Conservation (phyloP, 257 asterid species). For the Dorcoceras hygrometricum region DNA sequence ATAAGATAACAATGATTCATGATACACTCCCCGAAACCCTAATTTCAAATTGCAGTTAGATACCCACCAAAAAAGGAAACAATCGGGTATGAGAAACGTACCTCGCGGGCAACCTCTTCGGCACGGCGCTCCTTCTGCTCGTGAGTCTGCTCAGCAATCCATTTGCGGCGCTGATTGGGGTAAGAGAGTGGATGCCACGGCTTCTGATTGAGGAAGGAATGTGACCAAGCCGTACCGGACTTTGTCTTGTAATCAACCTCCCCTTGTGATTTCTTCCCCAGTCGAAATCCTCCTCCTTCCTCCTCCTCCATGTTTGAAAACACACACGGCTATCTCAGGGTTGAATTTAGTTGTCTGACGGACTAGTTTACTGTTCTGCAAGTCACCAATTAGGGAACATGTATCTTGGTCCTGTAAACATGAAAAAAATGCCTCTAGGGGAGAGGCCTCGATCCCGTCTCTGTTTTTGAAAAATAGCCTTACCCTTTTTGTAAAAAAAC, state of each 20-base stretch:
- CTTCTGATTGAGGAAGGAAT: conserved; percentile 86
- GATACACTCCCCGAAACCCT: background rate
- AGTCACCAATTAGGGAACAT: too few species aligned
- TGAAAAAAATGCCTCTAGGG: too few species aligned
- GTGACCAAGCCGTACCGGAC: conserved; percentile 99
- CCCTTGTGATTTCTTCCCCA: conserved; percentile 67
- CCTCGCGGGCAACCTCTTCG: conserved; percentile 92
- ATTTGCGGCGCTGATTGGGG: conserved; percentile 98
- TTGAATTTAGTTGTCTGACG: too few species aligned
- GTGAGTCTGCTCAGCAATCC: conserved; percentile 98
- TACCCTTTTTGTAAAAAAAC: too few species aligned
- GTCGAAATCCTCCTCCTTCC: conserved; percentile 50
- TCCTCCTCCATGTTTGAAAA: conserved; percentile 56
- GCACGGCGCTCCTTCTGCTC: conserved; percentile 71
- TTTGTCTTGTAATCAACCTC: conserved; percentile 90
- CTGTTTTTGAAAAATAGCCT: too few species aligned
- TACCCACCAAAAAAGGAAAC: background rate
- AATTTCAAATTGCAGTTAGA: background rate
- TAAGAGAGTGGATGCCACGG: conserved; percentile 99
- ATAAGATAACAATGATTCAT: too few species aligned
- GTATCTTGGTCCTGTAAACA: too few species aligned
- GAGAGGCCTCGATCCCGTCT: too few species aligned
- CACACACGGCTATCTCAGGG: too few species aligned
- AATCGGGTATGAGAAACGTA: conserved; percentile 6
- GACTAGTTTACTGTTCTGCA: too few species aligned